Percentiles rank a stretch among this genome's conserved stretches.
These are phyloP conservation scores for Escallonia herrerae DNA, from an alignment of 129 eudicot genomes.

Conservation along the genomic window DNA sequence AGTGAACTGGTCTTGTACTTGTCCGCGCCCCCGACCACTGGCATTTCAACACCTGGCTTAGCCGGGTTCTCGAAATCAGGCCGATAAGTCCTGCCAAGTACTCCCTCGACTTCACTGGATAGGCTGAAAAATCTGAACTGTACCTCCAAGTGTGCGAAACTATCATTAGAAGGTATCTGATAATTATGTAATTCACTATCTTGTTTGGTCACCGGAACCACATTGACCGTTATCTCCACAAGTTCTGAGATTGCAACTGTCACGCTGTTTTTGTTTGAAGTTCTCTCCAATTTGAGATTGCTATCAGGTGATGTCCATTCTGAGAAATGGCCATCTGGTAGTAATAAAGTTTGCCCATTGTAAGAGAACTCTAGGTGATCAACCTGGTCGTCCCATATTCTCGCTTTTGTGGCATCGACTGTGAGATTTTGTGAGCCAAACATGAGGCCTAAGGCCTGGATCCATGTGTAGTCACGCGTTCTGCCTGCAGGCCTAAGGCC, in stretches of 20 bases:
- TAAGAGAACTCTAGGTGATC: slow-evolving; percentile 34
- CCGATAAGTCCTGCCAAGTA: slow-evolving; percentile 51
- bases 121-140: slow-evolving; percentile 47
- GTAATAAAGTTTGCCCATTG: slow-evolving; percentile 14
- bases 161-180: slow-evolving; percentile 40
- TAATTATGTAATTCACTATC: slow-evolving; percentile 44
- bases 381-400: slow-evolving; percentile 36
- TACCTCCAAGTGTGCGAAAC: slow-evolving; percentile 52
- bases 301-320: slow-evolving; percentile 39
- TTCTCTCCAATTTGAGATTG: slow-evolving; percentile 41
- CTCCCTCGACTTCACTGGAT: slow-evolving; percentile 45
- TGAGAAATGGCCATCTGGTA: slow-evolving; percentile 45
- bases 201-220: slow-evolving; percentile 45
- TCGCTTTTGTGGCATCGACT: slow-evolving; percentile 39
- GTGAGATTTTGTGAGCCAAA: slow-evolving; percentile 40
- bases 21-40: slow-evolving; percentile 51
- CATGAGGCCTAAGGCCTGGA: slow-evolving; percentile 51
- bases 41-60: slow-evolving; percentile 50
- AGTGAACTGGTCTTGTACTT: slow-evolving; percentile 48
- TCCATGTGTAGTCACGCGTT: slow-evolving; percentile 54
- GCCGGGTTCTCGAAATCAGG: slow-evolving; percentile 55
- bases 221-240: slow-evolving; percentile 43
- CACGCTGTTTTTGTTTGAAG: slow-evolving; percentile 39
- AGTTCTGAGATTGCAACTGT: slow-evolving; percentile 22
- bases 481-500: slow-evolving; percentile 51